Evolutionary conservation across 2,329 filamentous ascomycete species (phyloP).

Genomic region (Sporothrix globosa): DNA sequence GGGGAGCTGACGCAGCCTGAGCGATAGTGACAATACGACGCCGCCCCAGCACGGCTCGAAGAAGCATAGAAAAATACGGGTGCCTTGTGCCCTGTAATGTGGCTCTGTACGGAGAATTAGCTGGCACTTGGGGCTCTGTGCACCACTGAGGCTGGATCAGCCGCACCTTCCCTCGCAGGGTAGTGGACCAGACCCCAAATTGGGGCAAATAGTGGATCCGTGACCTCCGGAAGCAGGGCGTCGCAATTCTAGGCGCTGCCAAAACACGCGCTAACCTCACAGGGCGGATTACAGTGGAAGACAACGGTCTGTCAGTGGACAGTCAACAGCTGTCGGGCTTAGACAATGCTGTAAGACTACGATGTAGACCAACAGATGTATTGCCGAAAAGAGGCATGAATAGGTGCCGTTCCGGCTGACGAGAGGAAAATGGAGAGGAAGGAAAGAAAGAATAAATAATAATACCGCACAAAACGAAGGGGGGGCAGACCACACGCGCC

Average conservation of each 20-base stretch:
- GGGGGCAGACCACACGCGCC: background rate
- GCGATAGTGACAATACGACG: background rate
- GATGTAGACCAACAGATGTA: background rate
- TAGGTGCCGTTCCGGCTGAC: slow-evolving; percentile 28
- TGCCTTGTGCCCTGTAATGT: slow-evolving; percentile 1
- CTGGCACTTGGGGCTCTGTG: background rate
- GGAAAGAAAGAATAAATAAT: background rate
- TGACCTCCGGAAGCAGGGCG: slow-evolving; percentile 5
- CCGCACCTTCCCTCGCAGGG: background rate
- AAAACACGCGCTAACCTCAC: background rate
- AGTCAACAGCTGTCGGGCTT: background rate
- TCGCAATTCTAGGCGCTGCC: slow-evolving; percentile 2
- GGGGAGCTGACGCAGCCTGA: slow-evolving; percentile 20
- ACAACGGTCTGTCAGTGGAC: slow-evolving; percentile 1
- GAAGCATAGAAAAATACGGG: background rate
- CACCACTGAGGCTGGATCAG: background rate
- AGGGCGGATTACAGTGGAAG: slow-evolving; percentile 14
- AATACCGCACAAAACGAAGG: background rate
- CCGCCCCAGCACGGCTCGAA: too few relatives aligned
- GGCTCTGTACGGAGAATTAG: too few relatives aligned
- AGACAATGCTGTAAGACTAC: too few relatives aligned
- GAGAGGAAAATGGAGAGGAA: background rate
- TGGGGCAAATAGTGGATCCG: background rate
- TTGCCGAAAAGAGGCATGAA: slow-evolving; percentile 30
- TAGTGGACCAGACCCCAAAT: background rate